These are phyloP conservation scores for Cercophora samala DNA, from an alignment of 495 filamentous ascomycete genomes.

Conservation along the genomic window DNA sequence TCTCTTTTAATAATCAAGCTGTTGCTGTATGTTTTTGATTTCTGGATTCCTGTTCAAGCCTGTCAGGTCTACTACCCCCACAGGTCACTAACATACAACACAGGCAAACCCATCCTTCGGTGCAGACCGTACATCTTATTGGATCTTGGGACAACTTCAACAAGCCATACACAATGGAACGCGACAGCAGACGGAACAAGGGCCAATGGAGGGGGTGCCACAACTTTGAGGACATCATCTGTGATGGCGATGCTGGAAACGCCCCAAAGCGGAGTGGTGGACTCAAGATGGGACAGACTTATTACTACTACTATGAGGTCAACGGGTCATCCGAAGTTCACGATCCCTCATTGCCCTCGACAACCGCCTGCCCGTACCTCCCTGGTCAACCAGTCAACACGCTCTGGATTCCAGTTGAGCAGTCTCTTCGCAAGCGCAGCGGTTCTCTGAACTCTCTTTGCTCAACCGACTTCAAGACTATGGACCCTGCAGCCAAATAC, in stretches of 20 bases:
- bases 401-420: constrained; percentile 72
- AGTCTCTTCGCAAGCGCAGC: constrained; percentile 49
- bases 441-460: constrained; percentile 49
- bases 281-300: constrained; percentile 86
- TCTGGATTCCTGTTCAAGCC: neutral
- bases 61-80: neutral
- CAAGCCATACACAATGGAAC: constrained; percentile 71
- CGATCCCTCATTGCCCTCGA: constrained; percentile 65
- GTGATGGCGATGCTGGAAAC: constrained; percentile 63
- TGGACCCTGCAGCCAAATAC: constrained; percentile 75
- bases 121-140: constrained; percentile 70
- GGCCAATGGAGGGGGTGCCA: constrained; percentile 83
- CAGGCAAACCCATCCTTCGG: constrained; percentile 63
- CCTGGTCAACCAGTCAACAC: constrained; percentile 84
- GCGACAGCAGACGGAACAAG: constrained; percentile 63
- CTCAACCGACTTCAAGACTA: constrained; percentile 59
- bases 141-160: constrained; percentile 95
- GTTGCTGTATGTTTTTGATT: constrained; percentile 16
- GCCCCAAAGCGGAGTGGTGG: constrained; percentile 65
- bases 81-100: neutral
- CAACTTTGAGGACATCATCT: constrained; percentile 77
- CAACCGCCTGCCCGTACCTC: constrained; percentile 77
- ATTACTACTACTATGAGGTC: constrained; percentile 92
- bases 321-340: constrained; percentile 71
- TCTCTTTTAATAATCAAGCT: constrained; percentile 7